Base-by-base conservation (phyloP, 768 basidiomycete species). In the Chalciporus sphaerocephalus region DNA sequence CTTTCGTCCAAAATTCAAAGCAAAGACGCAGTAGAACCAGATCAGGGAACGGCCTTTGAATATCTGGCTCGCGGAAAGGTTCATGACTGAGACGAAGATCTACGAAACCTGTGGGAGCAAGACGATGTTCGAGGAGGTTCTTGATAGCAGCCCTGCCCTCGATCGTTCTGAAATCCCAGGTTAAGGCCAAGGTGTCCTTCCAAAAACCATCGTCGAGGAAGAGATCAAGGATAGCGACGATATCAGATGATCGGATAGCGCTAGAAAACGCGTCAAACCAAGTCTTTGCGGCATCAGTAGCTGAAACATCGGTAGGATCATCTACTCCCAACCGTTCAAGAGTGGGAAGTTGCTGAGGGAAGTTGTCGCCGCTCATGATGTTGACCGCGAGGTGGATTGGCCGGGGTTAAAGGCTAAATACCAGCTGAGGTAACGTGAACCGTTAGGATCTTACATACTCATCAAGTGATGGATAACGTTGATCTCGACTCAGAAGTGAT, bases 81-180 rank as follows among this genome's bases (percentile, higher is more conserved):
- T 51, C 53, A 8, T 55, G 41, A 13, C 51, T 55, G 40, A 64
- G 59, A 34, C 28, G 34, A 5, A 59, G 51, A 40, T 50, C 44
- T 2, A 38, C 42, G 2, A 57, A 22, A 17, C 55, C 57, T 2
- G 60, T 61, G 11, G 57, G 47, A 34, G 10, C 52, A 37, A 76
- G 63, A 25, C 70, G 71, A 53, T 72, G 71, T 1, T 49, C 44
- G 28, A 76, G 66, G 48, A 75, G 72, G 13, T 59, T 48, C 23
- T 46, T 58, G 55, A 80, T 71, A 13, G 64, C 59, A 13, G 61
- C 54, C 9, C 51, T 59, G 7, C 72, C 74, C 23, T 66, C 62
- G 54, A 79, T 71, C 1, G 75, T 74, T 28, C 76, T 70, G 47
- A 83, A 75, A 54, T 78, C 73, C 73, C 74, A 79, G 2, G 81